A percentile compares a stretch with the other conserved stretches of the same genome.
These are phyloP conservation scores for Cornus suecica DNA, from an alignment of 148 eudicot genomes.

Conservation along the genomic window DNA sequence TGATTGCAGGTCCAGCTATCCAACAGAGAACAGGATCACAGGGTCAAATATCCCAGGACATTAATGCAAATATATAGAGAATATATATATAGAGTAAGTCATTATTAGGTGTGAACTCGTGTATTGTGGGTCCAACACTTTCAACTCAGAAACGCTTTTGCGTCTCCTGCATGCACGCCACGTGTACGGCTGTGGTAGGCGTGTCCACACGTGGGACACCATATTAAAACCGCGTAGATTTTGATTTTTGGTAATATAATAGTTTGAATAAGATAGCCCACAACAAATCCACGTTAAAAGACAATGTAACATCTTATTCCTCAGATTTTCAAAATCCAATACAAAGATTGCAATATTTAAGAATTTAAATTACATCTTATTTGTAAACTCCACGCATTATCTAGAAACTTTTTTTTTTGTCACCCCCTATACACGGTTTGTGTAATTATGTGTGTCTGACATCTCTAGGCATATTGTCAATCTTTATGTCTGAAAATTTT, in stretches of 20 bases:
- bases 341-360: not conserved
- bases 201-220: not conserved
- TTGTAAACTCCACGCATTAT: not conserved
- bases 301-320: not conserved
- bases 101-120: not conserved
- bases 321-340: not conserved
- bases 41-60: not conserved
- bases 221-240: conserved; percentile 6
- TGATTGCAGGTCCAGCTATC: no score
- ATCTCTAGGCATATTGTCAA: no score
- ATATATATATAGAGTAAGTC: no score
- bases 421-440: not conserved
- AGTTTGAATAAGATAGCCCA: not conserved
- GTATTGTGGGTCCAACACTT: not conserved
- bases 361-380: no score
- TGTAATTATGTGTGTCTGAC: not conserved
- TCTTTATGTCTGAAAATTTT: no score
- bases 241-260: no score
- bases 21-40: not conserved
- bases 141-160: not conserved
- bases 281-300: not conserved
- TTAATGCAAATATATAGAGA: no score
- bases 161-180: not conserved
- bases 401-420: not conserved
- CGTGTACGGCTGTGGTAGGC: not conserved